A percentile compares a stretch with the other conserved stretches of the same genome.
phyloP scores from a whole-genome alignment of 352 stramenopile genomes.

The Pythium folliculosum region DNA sequence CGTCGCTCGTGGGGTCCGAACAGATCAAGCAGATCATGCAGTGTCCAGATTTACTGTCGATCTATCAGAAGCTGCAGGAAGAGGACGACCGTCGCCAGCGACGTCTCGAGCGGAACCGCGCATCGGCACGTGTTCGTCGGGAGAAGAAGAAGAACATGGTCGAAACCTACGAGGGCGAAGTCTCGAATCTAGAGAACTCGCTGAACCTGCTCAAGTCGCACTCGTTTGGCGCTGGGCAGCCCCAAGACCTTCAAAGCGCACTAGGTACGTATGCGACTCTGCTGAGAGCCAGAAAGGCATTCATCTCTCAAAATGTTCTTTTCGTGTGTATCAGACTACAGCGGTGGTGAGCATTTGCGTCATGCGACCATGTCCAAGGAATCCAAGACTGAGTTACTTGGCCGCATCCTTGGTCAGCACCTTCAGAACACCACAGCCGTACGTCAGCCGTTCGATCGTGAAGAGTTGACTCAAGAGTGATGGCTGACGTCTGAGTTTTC shows the following conservation, averaged over 20 bases:
- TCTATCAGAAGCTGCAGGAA: slow-evolving; percentile 89
- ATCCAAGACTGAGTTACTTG: slow-evolving; percentile 80
- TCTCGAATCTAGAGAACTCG: slow-evolving; percentile 87
- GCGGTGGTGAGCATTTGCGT: slow-evolving; percentile 71
- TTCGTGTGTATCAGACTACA: slow-evolving; percentile 51
- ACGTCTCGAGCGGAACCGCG: slow-evolving; percentile 77
- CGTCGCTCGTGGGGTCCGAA: slow-evolving; percentile 74
- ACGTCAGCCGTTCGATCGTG: slow-evolving; percentile 8
- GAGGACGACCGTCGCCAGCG: slow-evolving; percentile 81
- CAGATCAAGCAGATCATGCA: slow-evolving; percentile 90
- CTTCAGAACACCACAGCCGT: slow-evolving; percentile 75
- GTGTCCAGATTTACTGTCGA: slow-evolving; percentile 76
- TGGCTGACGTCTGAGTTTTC: not conserved
- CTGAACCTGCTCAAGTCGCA: slow-evolving; percentile 79
- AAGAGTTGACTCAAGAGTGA: not conserved
- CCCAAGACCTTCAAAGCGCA: slow-evolving; percentile 64
- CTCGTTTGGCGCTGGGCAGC: slow-evolving; percentile 69
- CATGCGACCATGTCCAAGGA: slow-evolving; percentile 87
- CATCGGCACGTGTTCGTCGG: slow-evolving; percentile 75
- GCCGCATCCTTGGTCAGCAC: slow-evolving; percentile 76
- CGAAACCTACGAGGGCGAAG: slow-evolving; percentile 83
- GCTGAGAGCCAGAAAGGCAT: too few relatives aligned
- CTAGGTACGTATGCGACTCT: slow-evolving; percentile 45
- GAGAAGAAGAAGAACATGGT: slow-evolving; percentile 90
- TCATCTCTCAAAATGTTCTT: not conserved